Evolutionary conservation across 2,329 filamentous ascomycete genomes (phyloP), one percentile per base, ranked within the genome.

Genomic region (Ophiocordyceps camponoti-floridani): DNA sequence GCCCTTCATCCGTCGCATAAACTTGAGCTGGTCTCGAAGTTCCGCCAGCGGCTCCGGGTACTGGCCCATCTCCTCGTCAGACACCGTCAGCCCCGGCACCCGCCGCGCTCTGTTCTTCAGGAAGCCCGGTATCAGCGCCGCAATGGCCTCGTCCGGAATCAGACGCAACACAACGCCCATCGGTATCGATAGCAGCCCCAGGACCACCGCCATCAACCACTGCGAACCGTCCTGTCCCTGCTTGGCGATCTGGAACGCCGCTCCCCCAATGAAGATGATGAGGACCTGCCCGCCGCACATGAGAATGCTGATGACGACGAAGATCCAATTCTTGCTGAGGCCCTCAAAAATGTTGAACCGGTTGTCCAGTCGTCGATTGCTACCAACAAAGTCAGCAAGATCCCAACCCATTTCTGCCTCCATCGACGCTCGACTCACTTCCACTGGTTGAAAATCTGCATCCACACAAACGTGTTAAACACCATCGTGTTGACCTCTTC

Each of bases 301-400:
- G 53, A 82, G 68, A 26, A 69, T 55, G 53, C 82, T 72, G 37
- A 84, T 82, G 4, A 65, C 68, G 31, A 83, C 68, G 63, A 91
- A 91, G 96, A 96, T 93, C 73, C 84, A 88, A 49, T 71, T 78
- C 55, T 91, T 93, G 46, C 70, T 71, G 16, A 73, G 65, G 40
- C 89, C 73, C 26, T 82, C 81, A 49, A 61, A 64, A 45, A 91
- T 80, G 56, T 91, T 88, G 61, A 88, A 77, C 48, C 77, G 78
- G 60, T 91, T 89, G 58, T 89, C 84, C 10, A 89, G 75, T 12
- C 84, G 76, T 33, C 84, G 79, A 60, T 55, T 96, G 89, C 88
- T 96, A 95, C 89, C 89, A 96, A 44, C 95, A 89, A 58, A 96
- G 96, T 0, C 86, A 91, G 67, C 96, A 96, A 73, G 96, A 96